phyloP scores from a whole-genome alignment of 768 basidiomycete species.

The Tricholomella constricta region DNA sequence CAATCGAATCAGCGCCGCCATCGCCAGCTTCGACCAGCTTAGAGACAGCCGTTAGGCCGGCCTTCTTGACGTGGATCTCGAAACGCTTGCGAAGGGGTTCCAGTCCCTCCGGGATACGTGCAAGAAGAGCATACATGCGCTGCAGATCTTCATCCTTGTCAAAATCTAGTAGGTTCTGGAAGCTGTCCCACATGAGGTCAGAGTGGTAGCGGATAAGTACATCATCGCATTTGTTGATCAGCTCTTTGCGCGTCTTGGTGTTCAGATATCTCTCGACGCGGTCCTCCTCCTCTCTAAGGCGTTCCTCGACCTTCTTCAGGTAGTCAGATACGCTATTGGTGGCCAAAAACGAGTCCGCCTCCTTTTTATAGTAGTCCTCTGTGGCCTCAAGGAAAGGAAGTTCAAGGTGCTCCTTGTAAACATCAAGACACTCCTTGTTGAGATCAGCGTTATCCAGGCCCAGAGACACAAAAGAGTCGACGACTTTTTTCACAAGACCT shows the following conservation, averaged over 20 bases:
- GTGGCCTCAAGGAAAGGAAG: slow-evolving; percentile 86
- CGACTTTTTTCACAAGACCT: slow-evolving; percentile 93
- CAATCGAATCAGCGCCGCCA: slow-evolving; percentile 65
- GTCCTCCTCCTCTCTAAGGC: slow-evolving; percentile 93
- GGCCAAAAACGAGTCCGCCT: slow-evolving; percentile 90
- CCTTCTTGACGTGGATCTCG: slow-evolving; percentile 93
- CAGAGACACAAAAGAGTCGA: slow-evolving; percentile 96
- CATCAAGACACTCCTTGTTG: slow-evolving; percentile 92
- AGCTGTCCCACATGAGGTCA: slow-evolving; percentile 92
- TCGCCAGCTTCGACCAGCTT: slow-evolving; percentile 72
- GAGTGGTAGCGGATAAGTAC: slow-evolving; percentile 91
- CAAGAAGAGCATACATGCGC: slow-evolving; percentile 93
- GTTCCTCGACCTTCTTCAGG: slow-evolving; percentile 93
- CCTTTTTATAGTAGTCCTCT: slow-evolving; percentile 90
- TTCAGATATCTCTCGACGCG: slow-evolving; percentile 95
- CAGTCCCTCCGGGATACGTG: slow-evolving; percentile 91
- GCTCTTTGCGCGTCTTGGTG: slow-evolving; percentile 84
- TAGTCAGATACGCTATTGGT: slow-evolving; percentile 95
- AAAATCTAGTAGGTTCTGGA: slow-evolving; percentile 89
- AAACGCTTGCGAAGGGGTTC: slow-evolving; percentile 94
- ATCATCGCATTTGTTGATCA: slow-evolving; percentile 87
- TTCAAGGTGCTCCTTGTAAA: slow-evolving; percentile 95
- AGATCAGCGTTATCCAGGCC: slow-evolving; percentile 91
- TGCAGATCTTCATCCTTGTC: slow-evolving; percentile 97
- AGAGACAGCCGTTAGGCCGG: slow-evolving; percentile 82